phyloP scores from a whole-genome alignment of 352 stramenopile genomes.

The Phytopythium delawarense region DNA sequence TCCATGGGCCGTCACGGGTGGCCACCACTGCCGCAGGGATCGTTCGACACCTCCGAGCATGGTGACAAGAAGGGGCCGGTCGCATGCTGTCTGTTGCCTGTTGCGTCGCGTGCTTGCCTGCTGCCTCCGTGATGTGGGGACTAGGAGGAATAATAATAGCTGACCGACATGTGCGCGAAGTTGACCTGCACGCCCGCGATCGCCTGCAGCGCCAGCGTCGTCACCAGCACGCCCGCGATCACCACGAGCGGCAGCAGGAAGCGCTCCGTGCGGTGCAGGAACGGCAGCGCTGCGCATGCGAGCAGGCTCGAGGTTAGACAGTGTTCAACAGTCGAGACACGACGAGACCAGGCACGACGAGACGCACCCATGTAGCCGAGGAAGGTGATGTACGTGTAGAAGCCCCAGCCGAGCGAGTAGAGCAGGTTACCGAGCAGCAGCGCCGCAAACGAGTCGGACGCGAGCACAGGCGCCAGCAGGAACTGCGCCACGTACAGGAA shows the following conservation, averaged over 20 bases:
- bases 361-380: slow-evolving; percentile 92
- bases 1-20: background rate
- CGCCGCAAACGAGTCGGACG: slow-evolving; percentile 85
- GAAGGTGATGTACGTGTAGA: slow-evolving; percentile 99
- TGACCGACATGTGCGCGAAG: slow-evolving; percentile 60
- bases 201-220: slow-evolving; percentile 74
- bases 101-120: background rate
- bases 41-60: background rate
- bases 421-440: slow-evolving; percentile 92
- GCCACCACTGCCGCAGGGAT: too few species aligned
- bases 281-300: slow-evolving; percentile 63
- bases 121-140: background rate
- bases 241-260: slow-evolving; percentile 83
- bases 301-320: background rate
- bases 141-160: slow-evolving; percentile 80
- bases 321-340: background rate
- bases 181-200: slow-evolving; percentile 70
- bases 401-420: slow-evolving; percentile 91
- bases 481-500: slow-evolving; percentile 96
- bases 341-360: background rate
- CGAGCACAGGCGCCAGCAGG: slow-evolving; percentile 92
- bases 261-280: slow-evolving; percentile 88
- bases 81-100: background rate
- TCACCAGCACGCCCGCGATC: slow-evolving; percentile 71
- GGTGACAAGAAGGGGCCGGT: background rate